A percentile compares a stretch with the other conserved stretches of the same genome.
phyloP scores from a whole-genome alignment of 768 basidiomycete species.

The Gloeophyllum trabeum region DNA sequence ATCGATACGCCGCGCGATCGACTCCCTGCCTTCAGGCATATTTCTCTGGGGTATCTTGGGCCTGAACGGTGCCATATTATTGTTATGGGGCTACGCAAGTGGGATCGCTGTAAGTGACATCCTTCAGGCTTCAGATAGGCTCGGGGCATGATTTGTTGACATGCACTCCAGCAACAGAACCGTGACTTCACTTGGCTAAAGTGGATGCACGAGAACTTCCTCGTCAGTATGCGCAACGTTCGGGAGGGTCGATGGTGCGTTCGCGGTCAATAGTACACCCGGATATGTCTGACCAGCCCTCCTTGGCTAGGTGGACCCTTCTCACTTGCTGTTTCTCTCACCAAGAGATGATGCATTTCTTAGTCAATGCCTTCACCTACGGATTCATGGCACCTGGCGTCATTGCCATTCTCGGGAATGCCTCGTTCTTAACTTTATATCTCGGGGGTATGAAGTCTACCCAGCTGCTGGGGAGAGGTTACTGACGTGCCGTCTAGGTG shows the following conservation, averaged over 20 bases:
- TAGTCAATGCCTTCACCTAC: slow-evolving; percentile 72
- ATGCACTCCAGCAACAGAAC: too few relatives aligned
- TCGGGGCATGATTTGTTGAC: too few relatives aligned
- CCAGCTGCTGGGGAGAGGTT: too few relatives aligned
- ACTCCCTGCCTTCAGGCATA: slow-evolving; percentile 38
- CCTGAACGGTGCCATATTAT: slow-evolving; percentile 51
- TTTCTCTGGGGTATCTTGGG: slow-evolving; percentile 57
- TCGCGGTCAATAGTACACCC: neutral
- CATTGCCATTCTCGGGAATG: slow-evolving; percentile 50
- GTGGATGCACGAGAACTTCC: slow-evolving; percentile 58
- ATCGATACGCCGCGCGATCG: too few relatives aligned
- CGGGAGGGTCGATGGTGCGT: slow-evolving; percentile 54
- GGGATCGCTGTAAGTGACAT: slow-evolving; percentile 14
- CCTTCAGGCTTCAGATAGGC: too few relatives aligned
- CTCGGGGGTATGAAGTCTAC: slow-evolving; percentile 58
- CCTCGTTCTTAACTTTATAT: slow-evolving; percentile 62
- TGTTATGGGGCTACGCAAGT: slow-evolving; percentile 35
- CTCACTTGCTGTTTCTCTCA: slow-evolving; percentile 69
- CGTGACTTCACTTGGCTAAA: too few relatives aligned
- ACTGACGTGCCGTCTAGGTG: slow-evolving; percentile 38
- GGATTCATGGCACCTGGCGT: slow-evolving; percentile 66
- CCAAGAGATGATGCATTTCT: slow-evolving; percentile 40
- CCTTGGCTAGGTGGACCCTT: slow-evolving; percentile 52
- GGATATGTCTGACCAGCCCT: neutral
- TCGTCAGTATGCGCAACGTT: slow-evolving; percentile 48